Evolutionary conservation across 2,329 filamentous ascomycete genomes (phyloP).

Genomic region (Colletotrichum sp.): DNA sequence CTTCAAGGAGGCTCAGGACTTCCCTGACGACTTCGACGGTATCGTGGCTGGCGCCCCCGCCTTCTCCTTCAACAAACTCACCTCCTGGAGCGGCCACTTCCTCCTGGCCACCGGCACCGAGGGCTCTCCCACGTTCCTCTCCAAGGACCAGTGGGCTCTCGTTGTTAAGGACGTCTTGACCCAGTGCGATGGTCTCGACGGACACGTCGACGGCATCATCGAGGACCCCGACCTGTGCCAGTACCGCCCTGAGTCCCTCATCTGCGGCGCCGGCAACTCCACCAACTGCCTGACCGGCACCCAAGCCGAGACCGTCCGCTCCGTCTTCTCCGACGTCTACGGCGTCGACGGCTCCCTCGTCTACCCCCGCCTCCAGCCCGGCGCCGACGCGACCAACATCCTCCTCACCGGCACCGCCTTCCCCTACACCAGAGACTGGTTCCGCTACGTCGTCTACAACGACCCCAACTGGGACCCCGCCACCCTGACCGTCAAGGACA

Average conservation of each 20-base stretch:
- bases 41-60: constrained; percentile 43
- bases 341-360: constrained; percentile 38
- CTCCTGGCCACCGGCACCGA: constrained; percentile 48
- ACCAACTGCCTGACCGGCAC: constrained; percentile 1
- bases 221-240: constrained; percentile 24
- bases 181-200: constrained; percentile 28
- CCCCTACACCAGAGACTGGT: constrained; percentile 35
- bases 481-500: constrained; percentile 42
- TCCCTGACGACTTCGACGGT: constrained; percentile 55
- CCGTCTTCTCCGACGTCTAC: constrained; percentile 34
- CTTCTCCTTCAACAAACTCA: constrained; percentile 45
- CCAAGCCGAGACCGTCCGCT: constrained; percentile 41
- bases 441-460: constrained; percentile 44
- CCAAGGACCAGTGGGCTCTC: constrained; percentile 30
- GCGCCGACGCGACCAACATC: constrained; percentile 51
- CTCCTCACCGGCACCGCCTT: constrained; percentile 36
- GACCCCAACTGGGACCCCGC: constrained; percentile 40
- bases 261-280: constrained; percentile 33
- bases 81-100: constrained; percentile 18
- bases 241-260: constrained; percentile 44
- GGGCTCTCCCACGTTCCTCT: constrained; percentile 32
- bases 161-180: constrained; percentile 29
- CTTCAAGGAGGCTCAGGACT: constrained; percentile 49
- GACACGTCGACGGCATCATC: constrained; percentile 27
- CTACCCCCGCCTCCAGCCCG: constrained; percentile 50